Evolutionary conservation across 2,329 filamentous ascomycete genomes (phyloP), one percentile per base, ranked within the genome.

Genomic region (Neospermospora avenae): DNA sequence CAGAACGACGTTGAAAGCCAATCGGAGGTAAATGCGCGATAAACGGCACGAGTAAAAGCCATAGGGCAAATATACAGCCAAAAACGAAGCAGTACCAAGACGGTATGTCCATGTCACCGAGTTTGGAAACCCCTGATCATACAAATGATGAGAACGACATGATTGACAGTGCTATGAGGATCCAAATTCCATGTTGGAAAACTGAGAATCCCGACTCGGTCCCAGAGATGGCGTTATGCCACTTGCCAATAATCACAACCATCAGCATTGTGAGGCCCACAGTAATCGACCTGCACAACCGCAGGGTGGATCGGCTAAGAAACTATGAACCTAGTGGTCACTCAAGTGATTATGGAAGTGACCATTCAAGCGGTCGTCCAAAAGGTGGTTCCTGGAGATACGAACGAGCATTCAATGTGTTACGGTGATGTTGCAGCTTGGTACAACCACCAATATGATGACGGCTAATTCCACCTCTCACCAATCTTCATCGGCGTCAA

Each of bases 31-130:
- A 46, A 46, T 13, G 44, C 3, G 31, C 48, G 28, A 55, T 63
- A 63, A 22, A 61, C 35, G 28, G 14, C 42, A 34, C 22, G 31
- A 56, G 35, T 7, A 62, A 55, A 25, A 63, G 51, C 61, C 24
- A 63, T 58, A 61, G 4, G 28, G 25, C 28, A 63, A 61, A 37
- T 35, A 63, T 49, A 58, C 25, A 58, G 20, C 35, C 51, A 37
- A 16, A 59, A 60, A 59, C 35, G 28, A 61, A 58, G 22, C 18
- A 56, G 39, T 63, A 63, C 51, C 28, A 55, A 14, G 24, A 56
- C 22, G 31, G 55, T 37, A 51, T 56, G 39, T 63, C 55, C 24
- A 63, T 58, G n/a, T 35, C 16, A 34, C 51, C 37, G 13, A 61
- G 46, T 45, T 48, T 63, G 11, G 55, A 58, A 16, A 55, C 2